A percentile compares a stretch with the other conserved stretches of the same genome.
Conservation (phyloP, 352 stramenopile species). For the Globisporangium emineosum region DNA sequence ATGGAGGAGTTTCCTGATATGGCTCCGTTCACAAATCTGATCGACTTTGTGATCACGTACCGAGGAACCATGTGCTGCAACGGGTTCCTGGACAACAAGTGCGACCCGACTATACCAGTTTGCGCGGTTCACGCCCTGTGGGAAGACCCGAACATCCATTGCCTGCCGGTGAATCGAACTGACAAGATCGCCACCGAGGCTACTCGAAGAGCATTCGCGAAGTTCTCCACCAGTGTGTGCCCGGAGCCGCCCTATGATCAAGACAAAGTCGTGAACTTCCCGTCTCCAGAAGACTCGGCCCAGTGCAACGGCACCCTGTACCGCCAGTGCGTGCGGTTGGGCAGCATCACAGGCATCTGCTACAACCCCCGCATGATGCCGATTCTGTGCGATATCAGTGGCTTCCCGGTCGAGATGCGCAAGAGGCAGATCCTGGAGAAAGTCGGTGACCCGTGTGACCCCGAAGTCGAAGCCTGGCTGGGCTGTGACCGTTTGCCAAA, state of each 20-base stretch:
- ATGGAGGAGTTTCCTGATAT: slow-evolving; percentile 12
- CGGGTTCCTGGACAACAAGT: slow-evolving; percentile 14
- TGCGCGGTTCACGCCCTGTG: background rate
- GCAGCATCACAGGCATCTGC: slow-evolving; percentile 21
- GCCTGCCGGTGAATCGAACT: slow-evolving; percentile 5
- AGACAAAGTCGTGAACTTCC: too few species aligned
- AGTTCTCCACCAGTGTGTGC: too few species aligned
- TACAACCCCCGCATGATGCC: slow-evolving; percentile 31
- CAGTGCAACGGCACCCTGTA: slow-evolving; percentile 32
- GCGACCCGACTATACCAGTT: slow-evolving; percentile 10
- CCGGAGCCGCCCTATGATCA: too few species aligned
- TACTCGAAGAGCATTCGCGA: background rate
- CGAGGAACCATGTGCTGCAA: slow-evolving; percentile 16
- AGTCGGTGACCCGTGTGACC: slow-evolving; percentile 24
- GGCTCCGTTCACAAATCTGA: background rate
- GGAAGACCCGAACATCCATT: background rate
- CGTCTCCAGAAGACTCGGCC: too few species aligned
- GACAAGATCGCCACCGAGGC: slow-evolving; percentile 6
- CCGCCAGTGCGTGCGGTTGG: slow-evolving; percentile 12
- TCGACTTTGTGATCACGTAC: slow-evolving; percentile 1
- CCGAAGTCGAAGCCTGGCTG: slow-evolving; percentile 30
- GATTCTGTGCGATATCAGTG: slow-evolving; percentile 22
- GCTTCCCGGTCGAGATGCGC: slow-evolving; percentile 21
- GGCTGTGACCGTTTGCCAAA: too few species aligned
- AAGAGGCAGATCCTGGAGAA: slow-evolving; percentile 27